Evolutionary conservation across 805 yeast species (phyloP).

Genomic region (Tetrapisispora phaffii): DNA sequence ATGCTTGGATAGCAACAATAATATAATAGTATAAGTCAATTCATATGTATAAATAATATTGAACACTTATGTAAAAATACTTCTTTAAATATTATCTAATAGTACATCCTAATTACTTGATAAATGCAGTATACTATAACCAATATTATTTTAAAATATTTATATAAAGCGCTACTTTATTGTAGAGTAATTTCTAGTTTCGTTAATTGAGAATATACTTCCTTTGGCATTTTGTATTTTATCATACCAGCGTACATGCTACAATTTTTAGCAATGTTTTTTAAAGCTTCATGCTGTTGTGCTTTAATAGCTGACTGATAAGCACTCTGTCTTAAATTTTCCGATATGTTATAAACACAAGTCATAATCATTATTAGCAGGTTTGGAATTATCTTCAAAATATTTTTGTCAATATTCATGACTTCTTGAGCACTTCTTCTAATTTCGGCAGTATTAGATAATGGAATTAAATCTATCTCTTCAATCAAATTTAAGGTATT

Average conservation of each 20-base stretch:
- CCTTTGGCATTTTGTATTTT: conserved; percentile 83
- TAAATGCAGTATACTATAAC: not conserved
- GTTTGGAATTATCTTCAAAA: conserved; percentile 72
- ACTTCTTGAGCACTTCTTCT: conserved; percentile 64
- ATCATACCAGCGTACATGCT: conserved; percentile 94
- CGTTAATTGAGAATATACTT: conserved; percentile 62
- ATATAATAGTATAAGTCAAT: no score
- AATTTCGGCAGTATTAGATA: conserved; percentile 44
- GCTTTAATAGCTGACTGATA: conserved; percentile 40
- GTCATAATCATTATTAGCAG: conserved; percentile 75
- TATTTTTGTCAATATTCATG: conserved; percentile 51
- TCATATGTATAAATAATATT: no score
- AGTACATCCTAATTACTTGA: no score
- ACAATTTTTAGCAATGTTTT: conserved; percentile 67
- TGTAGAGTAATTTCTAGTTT: conserved; percentile 43
- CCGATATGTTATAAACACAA: conserved; percentile 51
- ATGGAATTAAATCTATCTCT: conserved; percentile 58
- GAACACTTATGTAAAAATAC: no score
- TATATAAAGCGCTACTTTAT: no score
- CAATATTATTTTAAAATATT: not conserved
- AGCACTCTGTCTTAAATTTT: conserved; percentile 31
- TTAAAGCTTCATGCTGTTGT: conserved; percentile 46
- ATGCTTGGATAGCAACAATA: no score
- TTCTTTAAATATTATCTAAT: no score
- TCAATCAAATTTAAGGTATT: conserved; percentile 46